Evolutionary conservation across 2,329 filamentous ascomycete species (phyloP).

Genomic region (Byssoonygena ceratinophila): DNA sequence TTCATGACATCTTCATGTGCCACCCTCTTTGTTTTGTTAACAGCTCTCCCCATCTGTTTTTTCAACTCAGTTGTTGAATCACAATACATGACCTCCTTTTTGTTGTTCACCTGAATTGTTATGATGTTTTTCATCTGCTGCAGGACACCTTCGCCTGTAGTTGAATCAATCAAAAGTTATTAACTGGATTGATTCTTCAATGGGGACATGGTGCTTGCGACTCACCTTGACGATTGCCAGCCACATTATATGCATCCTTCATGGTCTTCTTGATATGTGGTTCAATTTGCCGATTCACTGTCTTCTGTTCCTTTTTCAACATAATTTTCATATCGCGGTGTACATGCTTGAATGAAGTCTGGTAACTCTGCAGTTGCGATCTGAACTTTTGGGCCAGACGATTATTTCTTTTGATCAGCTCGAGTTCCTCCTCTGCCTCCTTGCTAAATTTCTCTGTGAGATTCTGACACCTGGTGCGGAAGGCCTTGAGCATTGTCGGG

Average conservation of each 20-base stretch:
- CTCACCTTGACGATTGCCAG: background rate
- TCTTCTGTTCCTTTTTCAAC: slow-evolving; percentile 2
- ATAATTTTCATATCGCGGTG: background rate
- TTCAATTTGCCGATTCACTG: background rate
- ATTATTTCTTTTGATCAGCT: background rate
- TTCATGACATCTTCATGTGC: background rate
- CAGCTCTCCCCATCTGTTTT: background rate
- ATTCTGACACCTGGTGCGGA: background rate
- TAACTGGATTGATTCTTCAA: too few relatives aligned
- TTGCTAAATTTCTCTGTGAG: background rate
- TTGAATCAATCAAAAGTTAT: too few relatives aligned
- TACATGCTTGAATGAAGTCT: background rate
- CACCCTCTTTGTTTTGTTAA: slow-evolving; percentile 33
- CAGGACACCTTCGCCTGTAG: background rate
- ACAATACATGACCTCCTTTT: background rate
- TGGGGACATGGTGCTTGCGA: too few relatives aligned
- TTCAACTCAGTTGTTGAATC: background rate
- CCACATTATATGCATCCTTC: background rate
- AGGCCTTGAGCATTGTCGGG: background rate
- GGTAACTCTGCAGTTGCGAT: background rate
- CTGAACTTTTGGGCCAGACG: background rate
- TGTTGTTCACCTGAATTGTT: background rate
- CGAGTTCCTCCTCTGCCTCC: background rate
- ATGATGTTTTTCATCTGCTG: slow-evolving; percentile 5
- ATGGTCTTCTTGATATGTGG: background rate